These are phyloP conservation scores for Naganishia randhawae DNA, from an alignment of 768 basidiomycete genomes.

Conservation along the genomic window DNA sequence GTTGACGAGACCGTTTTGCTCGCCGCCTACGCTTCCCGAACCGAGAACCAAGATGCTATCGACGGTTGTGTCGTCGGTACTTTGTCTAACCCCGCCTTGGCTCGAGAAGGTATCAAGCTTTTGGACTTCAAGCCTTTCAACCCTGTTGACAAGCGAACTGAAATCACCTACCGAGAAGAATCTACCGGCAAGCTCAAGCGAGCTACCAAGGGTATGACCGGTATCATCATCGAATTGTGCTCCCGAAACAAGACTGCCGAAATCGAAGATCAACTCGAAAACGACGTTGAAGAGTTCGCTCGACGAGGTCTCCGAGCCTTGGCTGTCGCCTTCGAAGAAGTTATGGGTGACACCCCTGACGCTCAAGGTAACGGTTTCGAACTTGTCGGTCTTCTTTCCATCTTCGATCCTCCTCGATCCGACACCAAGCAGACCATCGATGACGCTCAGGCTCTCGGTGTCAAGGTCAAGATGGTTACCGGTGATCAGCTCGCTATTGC, in stretches of 20 bases:
- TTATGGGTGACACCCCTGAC: constrained; percentile 75
- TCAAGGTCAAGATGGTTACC: constrained; percentile 99
- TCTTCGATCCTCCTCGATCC: constrained; percentile 95
- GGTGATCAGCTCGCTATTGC: constrained; percentile 99
- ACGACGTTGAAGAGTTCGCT: constrained; percentile 94
- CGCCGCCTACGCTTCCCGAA: constrained; percentile 92
- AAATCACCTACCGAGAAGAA: constrained; percentile 95
- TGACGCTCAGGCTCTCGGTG: constrained; percentile 89
- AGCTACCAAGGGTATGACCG: constrained; percentile 99
- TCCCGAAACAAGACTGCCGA: constrained; percentile 94
- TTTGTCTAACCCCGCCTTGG: constrained; percentile 66
- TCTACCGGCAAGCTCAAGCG: constrained; percentile 94
- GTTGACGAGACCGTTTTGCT: constrained; percentile 88
- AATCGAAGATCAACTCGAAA: constrained; percentile 82
- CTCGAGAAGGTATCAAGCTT: constrained; percentile 88
- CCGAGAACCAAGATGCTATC: constrained; percentile 98
- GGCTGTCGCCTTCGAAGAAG: constrained; percentile 90
- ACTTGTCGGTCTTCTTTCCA: constrained; percentile 91
- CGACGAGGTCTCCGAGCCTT: constrained; percentile 94
- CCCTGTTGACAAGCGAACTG: constrained; percentile 98
- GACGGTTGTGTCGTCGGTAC: constrained; percentile 80
- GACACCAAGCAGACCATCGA: constrained; percentile 99
- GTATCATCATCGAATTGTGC: constrained; percentile 96
- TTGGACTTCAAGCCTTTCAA: constrained; percentile 99
- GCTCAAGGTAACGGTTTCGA: constrained; percentile 95